Conservation (phyloP, 495 filamentous ascomycete genomes). For the Penicillium desertorum region DNA sequence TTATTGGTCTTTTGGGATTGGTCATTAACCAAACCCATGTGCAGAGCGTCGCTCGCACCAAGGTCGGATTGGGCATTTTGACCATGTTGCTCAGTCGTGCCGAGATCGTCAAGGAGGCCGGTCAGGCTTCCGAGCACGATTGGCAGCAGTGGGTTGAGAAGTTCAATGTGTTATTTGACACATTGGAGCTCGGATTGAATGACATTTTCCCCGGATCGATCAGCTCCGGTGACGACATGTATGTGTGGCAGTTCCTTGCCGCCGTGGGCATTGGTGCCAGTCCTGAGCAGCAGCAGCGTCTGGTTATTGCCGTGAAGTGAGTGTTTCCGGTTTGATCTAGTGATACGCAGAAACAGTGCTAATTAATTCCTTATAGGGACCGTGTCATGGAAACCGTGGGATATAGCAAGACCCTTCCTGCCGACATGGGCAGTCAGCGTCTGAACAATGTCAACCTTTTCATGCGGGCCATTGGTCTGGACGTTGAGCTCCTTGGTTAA, state of each 20-base stretch:
- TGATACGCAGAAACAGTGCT: constrained; percentile 10
- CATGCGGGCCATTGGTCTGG: constrained; percentile 95
- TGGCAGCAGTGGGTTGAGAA: constrained; percentile 81
- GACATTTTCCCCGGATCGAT: constrained; percentile 84
- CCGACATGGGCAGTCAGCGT: constrained; percentile 75
- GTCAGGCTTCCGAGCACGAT: constrained; percentile 63
- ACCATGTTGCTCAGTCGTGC: constrained; percentile 94
- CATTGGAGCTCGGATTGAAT: constrained; percentile 75
- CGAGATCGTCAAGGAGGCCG: constrained; percentile 83
- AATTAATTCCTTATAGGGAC: constrained; percentile 53
- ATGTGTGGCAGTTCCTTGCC: constrained; percentile 97
- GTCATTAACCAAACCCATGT: constrained; percentile 80
- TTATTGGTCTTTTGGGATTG: constrained; percentile 82
- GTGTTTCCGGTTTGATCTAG: constrained; percentile 23
- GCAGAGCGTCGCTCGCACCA: constrained; percentile 72
- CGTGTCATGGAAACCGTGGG: constrained; percentile 94
- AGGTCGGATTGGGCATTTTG: constrained; percentile 82
- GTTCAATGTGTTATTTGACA: constrained; percentile 85
- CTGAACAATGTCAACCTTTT: constrained; percentile 94
- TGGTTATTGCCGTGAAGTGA: constrained; percentile 92
- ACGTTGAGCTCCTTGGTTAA: constrained; percentile 88
- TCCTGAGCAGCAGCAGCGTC: constrained; percentile 87
- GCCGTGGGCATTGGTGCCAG: constrained; percentile 89
- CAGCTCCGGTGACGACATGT: constrained; percentile 80
- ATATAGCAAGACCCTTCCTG: constrained; percentile 82